Conservation (phyloP, 352 stramenopile genomes). For the Phytophthora pisi region DNA sequence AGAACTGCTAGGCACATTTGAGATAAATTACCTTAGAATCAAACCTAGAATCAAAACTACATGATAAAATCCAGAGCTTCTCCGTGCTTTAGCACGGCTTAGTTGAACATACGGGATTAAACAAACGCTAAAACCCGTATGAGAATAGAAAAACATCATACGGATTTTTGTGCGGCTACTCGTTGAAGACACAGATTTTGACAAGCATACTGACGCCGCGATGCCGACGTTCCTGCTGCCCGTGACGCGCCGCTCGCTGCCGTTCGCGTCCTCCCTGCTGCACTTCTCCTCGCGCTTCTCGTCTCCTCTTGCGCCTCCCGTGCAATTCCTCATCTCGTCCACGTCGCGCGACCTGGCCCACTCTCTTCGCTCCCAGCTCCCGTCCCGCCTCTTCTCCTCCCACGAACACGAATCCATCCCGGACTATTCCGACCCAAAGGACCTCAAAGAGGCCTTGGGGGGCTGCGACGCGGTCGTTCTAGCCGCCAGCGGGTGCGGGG, state of each 20-base stretch:
- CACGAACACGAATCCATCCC: slow-evolving; percentile 37
- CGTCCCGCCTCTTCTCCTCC: slow-evolving; percentile 34
- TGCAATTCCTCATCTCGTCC: slow-evolving; percentile 28
- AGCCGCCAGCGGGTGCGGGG: slow-evolving; percentile 28
- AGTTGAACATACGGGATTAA: too few relatives aligned
- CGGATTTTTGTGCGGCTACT: too few relatives aligned
- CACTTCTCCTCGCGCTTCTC: slow-evolving; percentile 8
- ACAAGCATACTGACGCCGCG: too few relatives aligned
- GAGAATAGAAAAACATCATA: too few relatives aligned
- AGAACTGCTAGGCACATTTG: too few relatives aligned
- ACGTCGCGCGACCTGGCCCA: slow-evolving; percentile 31
- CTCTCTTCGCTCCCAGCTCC: slow-evolving; percentile 31
- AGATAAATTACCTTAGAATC: too few relatives aligned
- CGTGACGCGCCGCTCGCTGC: slow-evolving; percentile 39
- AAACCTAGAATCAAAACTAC: too few relatives aligned
- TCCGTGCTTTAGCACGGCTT: too few relatives aligned
- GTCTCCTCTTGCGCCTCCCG: not conserved
- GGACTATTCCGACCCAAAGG: slow-evolving; percentile 47
- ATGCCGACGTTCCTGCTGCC: slow-evolving; percentile 43
- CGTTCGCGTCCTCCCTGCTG: slow-evolving; percentile 31
- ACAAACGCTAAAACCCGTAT: too few relatives aligned
- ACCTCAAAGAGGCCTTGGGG: slow-evolving; percentile 50
- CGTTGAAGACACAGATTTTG: too few relatives aligned
- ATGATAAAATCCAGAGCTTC: too few relatives aligned
- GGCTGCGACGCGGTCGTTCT: slow-evolving; percentile 56